Conservation (phyloP, 805 yeast species). For the Myxozyma melibiosi region DNA sequence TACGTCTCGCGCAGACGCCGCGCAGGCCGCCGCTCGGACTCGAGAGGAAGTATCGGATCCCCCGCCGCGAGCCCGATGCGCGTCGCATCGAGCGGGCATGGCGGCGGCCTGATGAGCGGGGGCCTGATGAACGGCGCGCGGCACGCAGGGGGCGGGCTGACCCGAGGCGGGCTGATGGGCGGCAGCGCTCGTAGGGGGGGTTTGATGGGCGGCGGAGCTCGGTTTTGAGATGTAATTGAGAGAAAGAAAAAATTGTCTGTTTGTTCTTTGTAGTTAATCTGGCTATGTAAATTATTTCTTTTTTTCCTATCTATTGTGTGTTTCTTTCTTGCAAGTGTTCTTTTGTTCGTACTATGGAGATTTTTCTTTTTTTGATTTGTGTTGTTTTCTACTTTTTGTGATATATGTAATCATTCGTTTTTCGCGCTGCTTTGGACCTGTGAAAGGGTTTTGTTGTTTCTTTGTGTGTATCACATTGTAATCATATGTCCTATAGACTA, state of each 20-base stretch:
- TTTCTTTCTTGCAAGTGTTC: background rate
- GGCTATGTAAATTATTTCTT: background rate
- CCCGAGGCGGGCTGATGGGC: conserved; percentile 11
- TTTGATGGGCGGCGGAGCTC: conserved; percentile 25
- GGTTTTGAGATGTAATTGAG: background rate
- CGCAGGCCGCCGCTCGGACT: conserved; percentile 23
- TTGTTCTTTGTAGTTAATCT: background rate
- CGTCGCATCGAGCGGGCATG: background rate
- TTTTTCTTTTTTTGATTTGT: background rate
- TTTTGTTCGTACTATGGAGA: too few species aligned
- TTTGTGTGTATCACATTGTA: too few species aligned
- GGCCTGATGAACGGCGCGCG: too few species aligned
- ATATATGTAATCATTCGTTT: too few species aligned
- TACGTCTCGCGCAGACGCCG: conserved; percentile 27
- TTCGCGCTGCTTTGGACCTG: background rate
- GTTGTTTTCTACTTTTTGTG: too few species aligned
- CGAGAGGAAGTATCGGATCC: conserved; percentile 21
- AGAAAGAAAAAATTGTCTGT: background rate
- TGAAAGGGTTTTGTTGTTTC: too few species aligned
- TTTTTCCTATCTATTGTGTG: background rate
- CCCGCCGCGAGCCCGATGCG: conserved; percentile 7
- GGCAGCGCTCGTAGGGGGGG: conserved; percentile 22
- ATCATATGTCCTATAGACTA: background rate
- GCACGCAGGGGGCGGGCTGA: too few species aligned
- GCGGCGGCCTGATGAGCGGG: conserved; percentile 28